These are phyloP conservation scores for Strobilomyces echinocephalus DNA, from an alignment of 768 basidiomycete species.

Conservation along the genomic window DNA sequence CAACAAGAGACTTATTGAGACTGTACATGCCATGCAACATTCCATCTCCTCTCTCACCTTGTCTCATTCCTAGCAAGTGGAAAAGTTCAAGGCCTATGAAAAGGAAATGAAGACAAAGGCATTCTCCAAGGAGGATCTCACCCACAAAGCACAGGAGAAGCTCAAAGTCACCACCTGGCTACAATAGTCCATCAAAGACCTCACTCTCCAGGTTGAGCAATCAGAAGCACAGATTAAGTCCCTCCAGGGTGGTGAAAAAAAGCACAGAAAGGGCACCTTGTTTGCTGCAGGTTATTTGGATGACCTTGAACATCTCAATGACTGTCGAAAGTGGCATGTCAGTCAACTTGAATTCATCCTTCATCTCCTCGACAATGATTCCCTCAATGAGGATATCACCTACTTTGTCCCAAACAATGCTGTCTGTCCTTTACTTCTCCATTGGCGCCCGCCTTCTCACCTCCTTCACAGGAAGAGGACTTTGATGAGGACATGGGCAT, in stretches of 20 bases:
- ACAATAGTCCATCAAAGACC: slow-evolving; percentile 82
- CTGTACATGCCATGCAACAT: slow-evolving; percentile 52
- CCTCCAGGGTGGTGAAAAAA: slow-evolving; percentile 76
- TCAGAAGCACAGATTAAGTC: slow-evolving; percentile 94
- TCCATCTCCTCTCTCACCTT: neutral
- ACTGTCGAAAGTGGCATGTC: slow-evolving; percentile 94
- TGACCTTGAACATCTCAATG: slow-evolving; percentile 85
- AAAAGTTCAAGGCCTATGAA: slow-evolving; percentile 99
- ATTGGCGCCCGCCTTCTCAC: slow-evolving; percentile 15
- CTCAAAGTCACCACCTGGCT: slow-evolving; percentile 85
- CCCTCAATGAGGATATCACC: slow-evolving; percentile 89
- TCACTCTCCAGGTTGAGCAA: slow-evolving; percentile 88
- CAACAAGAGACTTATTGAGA: slow-evolving; percentile 94
- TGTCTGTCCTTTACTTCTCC: slow-evolving; percentile 47
- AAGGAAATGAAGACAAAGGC: slow-evolving; percentile 99
- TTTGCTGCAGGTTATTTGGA: slow-evolving; percentile 67
- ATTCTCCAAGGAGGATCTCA: slow-evolving; percentile 98
- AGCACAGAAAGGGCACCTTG: slow-evolving; percentile 69
- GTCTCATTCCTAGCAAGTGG: slow-evolving; percentile 96
- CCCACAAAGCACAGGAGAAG: slow-evolving; percentile 95
- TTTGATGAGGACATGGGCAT: slow-evolving; percentile 97
- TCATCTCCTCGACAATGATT: slow-evolving; percentile 90
- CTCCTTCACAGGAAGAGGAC: slow-evolving; percentile 72
- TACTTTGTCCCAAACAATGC: slow-evolving; percentile 96
- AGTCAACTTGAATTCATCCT: slow-evolving; percentile 88